Evolutionary conservation across 1,284 basidiomycete genomes (phyloP).

Genomic region (Xerocomus amazonicus): DNA sequence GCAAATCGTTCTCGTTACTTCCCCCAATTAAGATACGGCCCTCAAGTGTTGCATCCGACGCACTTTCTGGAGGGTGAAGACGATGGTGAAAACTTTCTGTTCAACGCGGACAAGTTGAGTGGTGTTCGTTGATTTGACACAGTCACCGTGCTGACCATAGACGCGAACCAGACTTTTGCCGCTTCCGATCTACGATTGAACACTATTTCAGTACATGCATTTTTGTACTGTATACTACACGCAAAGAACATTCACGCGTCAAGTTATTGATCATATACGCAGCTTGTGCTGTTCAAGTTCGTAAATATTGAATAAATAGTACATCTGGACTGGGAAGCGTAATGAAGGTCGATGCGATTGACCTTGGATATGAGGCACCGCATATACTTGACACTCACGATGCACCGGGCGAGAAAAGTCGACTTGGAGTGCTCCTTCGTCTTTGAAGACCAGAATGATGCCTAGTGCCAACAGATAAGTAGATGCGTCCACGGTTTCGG

Average conservation of each 20-base stretch:
- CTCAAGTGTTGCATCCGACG: conserved; percentile 72
- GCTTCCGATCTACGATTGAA: conserved; percentile 53
- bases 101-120: conserved; percentile 76
- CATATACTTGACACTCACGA: conserved; percentile 4
- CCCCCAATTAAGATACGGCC: background rate
- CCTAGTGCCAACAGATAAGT: conserved; percentile 4
- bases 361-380: conserved; percentile 23
- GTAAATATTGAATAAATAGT: conserved; percentile 27
- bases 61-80: conserved; percentile 87
- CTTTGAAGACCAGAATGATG: conserved; percentile 24
- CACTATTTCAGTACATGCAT: background rate
- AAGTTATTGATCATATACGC: conserved; percentile 1
- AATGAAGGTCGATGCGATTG: background rate
- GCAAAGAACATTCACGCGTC: conserved; percentile 7
- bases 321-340: conserved; percentile 14
- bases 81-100: conserved; percentile 84
- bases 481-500: background rate
- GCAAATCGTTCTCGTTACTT: conserved; percentile 1
- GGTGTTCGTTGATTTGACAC: background rate
- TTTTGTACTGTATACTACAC: background rate
- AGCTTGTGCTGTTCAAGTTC: background rate
- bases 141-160: conserved; percentile 3
- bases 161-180: conserved; percentile 41
- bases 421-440: conserved; percentile 8
- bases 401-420: conserved; percentile 23